Conservation (phyloP, 1,284 basidiomycete genomes). For the Marasmius sp. region DNA sequence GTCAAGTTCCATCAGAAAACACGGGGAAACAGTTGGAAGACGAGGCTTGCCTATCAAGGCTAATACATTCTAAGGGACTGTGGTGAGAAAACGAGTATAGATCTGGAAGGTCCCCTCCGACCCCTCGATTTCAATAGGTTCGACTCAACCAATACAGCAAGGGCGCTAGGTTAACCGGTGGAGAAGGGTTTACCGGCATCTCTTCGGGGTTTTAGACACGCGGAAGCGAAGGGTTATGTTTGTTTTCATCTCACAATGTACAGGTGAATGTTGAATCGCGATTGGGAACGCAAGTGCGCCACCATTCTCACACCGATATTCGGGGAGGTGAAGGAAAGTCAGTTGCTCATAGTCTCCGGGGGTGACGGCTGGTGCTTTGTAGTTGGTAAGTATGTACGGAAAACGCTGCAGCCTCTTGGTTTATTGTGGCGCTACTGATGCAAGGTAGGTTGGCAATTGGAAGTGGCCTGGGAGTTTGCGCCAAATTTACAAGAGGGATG, state of each 20-base stretch:
- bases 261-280: neutral
- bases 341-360: too few species aligned
- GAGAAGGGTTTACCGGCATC: neutral
- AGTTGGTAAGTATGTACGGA: too few species aligned
- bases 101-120: neutral
- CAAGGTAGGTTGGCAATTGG: too few species aligned
- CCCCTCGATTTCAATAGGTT: neutral
- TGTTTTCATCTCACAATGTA: neutral
- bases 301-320: neutral
- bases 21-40: neutral
- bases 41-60: neutral
- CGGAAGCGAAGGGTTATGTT: neutral
- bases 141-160: neutral
- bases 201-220: neutral
- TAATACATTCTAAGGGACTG: neutral
- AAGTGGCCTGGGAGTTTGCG: too few species aligned
- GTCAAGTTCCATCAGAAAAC: slow-evolving; percentile 1
- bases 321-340: neutral
- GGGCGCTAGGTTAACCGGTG: neutral
- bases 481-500: too few species aligned
- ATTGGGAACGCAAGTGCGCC: neutral
- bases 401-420: too few species aligned
- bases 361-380: too few species aligned
- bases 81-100: neutral
- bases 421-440: too few species aligned